A percentile compares a stretch with the other conserved stretches of the same genome.
phyloP scores from a whole-genome alignment of 2,329 filamentous ascomycete genomes.

The Lachnellula suecica region DNA sequence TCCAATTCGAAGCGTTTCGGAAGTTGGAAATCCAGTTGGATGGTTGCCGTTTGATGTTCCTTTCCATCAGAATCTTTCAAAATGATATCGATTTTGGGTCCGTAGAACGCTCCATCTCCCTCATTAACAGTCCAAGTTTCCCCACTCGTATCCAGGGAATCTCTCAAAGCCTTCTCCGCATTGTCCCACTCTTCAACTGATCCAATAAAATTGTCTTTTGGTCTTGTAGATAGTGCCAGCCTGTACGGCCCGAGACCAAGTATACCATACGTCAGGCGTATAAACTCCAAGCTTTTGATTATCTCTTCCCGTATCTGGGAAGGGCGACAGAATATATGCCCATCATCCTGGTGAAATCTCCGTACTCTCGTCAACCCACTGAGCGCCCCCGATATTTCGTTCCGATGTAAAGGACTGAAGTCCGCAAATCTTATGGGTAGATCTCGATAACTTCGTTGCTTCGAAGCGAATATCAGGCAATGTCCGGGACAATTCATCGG shows the following conservation, averaged over 20 bases:
- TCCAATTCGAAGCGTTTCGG: constrained; percentile 77
- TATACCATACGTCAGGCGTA: constrained; percentile 68
- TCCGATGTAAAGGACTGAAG: constrained; percentile 83
- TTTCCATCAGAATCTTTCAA: constrained; percentile 78
- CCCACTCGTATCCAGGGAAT: constrained; percentile 62
- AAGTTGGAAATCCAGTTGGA: constrained; percentile 88
- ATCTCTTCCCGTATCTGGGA: constrained; percentile 76
- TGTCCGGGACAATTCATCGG: constrained; percentile 94
- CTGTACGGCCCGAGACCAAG: constrained; percentile 72
- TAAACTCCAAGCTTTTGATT: constrained; percentile 69
- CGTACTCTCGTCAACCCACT: constrained; percentile 81
- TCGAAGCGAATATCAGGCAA: constrained; percentile 77
- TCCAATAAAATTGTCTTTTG: constrained; percentile 75
- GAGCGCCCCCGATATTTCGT: constrained; percentile 79
- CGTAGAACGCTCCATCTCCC: constrained; percentile 87
- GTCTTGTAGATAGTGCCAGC: constrained; percentile 76
- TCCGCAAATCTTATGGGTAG: constrained; percentile 83
- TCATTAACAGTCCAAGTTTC: constrained; percentile 72
- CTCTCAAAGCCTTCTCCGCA: constrained; percentile 65
- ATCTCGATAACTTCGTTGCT: constrained; percentile 73
- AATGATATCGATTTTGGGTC: constrained; percentile 88
- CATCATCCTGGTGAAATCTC: constrained; percentile 87
- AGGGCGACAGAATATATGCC: constrained; percentile 85
- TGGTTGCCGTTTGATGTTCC: constrained; percentile 84
- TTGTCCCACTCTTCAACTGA: constrained; percentile 66